A percentile compares a stretch with the other conserved stretches of the same genome.
phyloP scores from a whole-genome alignment of 2,329 filamentous ascomycete genomes.

The Cyphellophora attinorum region DNA sequence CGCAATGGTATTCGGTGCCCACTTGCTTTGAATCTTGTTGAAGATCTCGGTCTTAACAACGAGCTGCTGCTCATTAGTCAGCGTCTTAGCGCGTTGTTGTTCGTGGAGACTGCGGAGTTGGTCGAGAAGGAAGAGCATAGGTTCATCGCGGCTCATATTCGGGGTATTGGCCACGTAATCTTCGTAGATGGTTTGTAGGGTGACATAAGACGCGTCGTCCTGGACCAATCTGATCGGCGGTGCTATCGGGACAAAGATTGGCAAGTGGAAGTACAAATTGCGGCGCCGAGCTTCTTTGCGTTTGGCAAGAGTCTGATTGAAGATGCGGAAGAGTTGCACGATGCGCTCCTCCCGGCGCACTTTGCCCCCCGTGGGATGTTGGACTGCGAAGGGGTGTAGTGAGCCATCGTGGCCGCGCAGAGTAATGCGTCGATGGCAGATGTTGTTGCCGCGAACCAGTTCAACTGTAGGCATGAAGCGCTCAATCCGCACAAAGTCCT shows the following conservation, averaged over 20 bases:
- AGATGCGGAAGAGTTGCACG: slow-evolving; percentile 89
- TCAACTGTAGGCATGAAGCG: slow-evolving; percentile 93
- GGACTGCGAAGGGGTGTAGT: slow-evolving; percentile 90
- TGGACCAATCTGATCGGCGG: slow-evolving; percentile 92
- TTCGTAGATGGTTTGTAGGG: slow-evolving; percentile 89
- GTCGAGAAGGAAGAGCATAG: slow-evolving; percentile 89
- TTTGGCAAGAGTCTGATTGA: slow-evolving; percentile 84
- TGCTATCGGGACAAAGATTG: slow-evolving; percentile 88
- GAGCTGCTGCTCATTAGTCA: slow-evolving; percentile 55
- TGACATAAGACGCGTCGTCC: slow-evolving; percentile 89
- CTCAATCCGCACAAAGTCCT: slow-evolving; percentile 95
- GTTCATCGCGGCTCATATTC: slow-evolving; percentile 87
- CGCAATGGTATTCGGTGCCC: slow-evolving; percentile 72
- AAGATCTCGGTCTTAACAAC: slow-evolving; percentile 83
- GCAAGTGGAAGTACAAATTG: slow-evolving; percentile 92
- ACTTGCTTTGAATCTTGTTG: slow-evolving; percentile 85
- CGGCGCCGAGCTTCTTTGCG: slow-evolving; percentile 91
- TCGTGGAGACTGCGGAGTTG: slow-evolving; percentile 73
- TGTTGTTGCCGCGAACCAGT: slow-evolving; percentile 77
- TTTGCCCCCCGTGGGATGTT: slow-evolving; percentile 86
- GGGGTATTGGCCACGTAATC: slow-evolving; percentile 71
- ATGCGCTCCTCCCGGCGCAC: slow-evolving; percentile 92
- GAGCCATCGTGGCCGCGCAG: slow-evolving; percentile 97
- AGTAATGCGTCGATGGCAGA: slow-evolving; percentile 85
- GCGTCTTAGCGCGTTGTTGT: slow-evolving; percentile 43